Evolutionary conservation across 2,329 filamentous ascomycete species (phyloP).

Genomic region (Exophiala xenobiotica): DNA sequence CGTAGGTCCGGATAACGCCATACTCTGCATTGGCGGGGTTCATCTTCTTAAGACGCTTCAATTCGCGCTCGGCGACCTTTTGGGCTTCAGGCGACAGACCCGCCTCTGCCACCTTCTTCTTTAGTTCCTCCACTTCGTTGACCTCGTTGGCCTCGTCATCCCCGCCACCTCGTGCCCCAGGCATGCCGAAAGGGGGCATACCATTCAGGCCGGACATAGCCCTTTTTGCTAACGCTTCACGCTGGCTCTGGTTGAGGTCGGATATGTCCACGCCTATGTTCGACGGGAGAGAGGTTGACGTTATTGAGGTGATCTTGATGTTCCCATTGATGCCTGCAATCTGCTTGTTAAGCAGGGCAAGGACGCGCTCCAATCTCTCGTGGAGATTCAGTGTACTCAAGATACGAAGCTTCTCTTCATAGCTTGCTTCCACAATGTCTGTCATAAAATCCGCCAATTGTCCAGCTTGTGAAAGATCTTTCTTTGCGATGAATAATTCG

Average conservation of each 20-base stretch:
- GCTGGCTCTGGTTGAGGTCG: slow-evolving; percentile 49
- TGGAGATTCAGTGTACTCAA: slow-evolving; percentile 78
- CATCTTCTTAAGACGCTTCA: slow-evolving; percentile 90
- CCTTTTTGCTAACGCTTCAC: slow-evolving; percentile 44
- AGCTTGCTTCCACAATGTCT: slow-evolving; percentile 80
- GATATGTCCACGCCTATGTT: slow-evolving; percentile 58
- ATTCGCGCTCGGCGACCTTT: slow-evolving; percentile 86
- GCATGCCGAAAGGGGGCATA: slow-evolving; percentile 43
- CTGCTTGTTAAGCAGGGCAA: slow-evolving; percentile 80
- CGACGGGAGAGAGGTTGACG: slow-evolving; percentile 63
- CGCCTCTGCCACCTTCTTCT: slow-evolving; percentile 80
- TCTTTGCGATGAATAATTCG: slow-evolving; percentile 81
- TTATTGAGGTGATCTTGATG: slow-evolving; percentile 79
- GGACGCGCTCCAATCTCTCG: slow-evolving; percentile 74
- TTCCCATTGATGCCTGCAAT: slow-evolving; percentile 81
- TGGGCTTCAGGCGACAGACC: slow-evolving; percentile 78
- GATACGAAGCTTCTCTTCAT: slow-evolving; percentile 88
- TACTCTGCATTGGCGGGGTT: slow-evolving; percentile 95
- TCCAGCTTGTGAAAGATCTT: slow-evolving; percentile 78
- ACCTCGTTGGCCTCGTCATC: slow-evolving; percentile 72
- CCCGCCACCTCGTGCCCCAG: slow-evolving; percentile 50
- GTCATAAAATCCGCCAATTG: slow-evolving; percentile 94
- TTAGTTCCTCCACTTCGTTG: slow-evolving; percentile 87
- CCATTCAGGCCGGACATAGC: slow-evolving; percentile 46
- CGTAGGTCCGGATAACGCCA: slow-evolving; percentile 86